A percentile compares a stretch with the other conserved stretches of the same genome.
Evolutionary conservation across 768 basidiomycete genomes (phyloP).

Genomic region (Kondoa subrosea): DNA sequence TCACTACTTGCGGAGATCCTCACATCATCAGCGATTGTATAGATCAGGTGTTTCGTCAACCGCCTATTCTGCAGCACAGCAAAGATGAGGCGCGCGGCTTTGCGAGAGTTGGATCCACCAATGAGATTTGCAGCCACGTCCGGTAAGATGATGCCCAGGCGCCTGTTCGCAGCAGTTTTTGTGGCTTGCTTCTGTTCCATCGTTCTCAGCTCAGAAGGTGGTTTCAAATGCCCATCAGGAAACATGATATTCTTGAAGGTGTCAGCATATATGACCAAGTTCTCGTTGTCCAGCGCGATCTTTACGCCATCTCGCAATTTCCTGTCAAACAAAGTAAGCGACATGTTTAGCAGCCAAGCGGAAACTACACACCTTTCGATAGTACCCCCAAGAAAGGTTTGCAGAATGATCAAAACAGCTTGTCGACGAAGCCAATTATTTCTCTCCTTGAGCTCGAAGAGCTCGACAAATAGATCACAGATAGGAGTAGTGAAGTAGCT

Average conservation of each 20-base stretch:
- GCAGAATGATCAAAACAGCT: slow-evolving; percentile 87
- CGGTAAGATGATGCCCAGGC: slow-evolving; percentile 83
- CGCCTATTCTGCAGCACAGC: slow-evolving; percentile 82
- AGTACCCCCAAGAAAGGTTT: slow-evolving; percentile 86
- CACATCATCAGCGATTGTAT: slow-evolving; percentile 25
- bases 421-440: slow-evolving; percentile 93
- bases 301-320: slow-evolving; percentile 71
- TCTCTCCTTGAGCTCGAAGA: slow-evolving; percentile 88
- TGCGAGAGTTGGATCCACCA: slow-evolving; percentile 82
- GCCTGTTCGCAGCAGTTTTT: slow-evolving; percentile 71
- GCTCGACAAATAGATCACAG: slow-evolving; percentile 75
- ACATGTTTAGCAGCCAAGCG: background rate
- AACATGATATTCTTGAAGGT: slow-evolving; percentile 60
- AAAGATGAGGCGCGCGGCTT: slow-evolving; percentile 82
- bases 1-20: too few relatives aligned
- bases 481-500: slow-evolving; percentile 85
- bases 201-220: slow-evolving; percentile 49
- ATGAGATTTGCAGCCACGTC: slow-evolving; percentile 96
- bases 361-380: slow-evolving; percentile 60
- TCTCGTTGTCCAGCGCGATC: slow-evolving; percentile 48
- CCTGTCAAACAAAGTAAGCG: slow-evolving; percentile 34
- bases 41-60: slow-evolving; percentile 51
- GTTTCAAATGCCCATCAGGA: slow-evolving; percentile 63
- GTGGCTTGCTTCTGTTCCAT: slow-evolving; percentile 63
- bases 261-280: slow-evolving; percentile 49